These are phyloP conservation scores for Penicillium italicum DNA, from an alignment of 2,329 filamentous ascomycete species.

Conservation along the genomic window DNA sequence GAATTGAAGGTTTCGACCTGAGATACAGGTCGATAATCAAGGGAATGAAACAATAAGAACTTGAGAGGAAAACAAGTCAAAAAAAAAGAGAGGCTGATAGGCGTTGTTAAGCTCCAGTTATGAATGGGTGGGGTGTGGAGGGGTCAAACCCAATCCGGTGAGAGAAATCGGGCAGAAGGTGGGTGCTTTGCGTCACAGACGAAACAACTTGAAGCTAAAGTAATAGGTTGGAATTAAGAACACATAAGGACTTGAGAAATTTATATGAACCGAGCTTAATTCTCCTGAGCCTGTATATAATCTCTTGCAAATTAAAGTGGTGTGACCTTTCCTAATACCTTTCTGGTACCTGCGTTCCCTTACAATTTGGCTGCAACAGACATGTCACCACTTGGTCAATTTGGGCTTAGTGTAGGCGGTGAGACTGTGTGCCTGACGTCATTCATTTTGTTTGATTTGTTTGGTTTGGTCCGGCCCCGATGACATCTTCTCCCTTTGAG, in stretches of 20 bases:
- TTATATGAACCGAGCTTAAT: not conserved
- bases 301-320: not conserved
- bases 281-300: not conserved
- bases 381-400: constrained; percentile 5
- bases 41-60: constrained; percentile 5
- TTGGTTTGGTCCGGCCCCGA: not conserved
- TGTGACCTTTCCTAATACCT: not conserved
- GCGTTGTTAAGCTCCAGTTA: constrained; percentile 16
- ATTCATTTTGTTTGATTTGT: not conserved
- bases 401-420: constrained; percentile 13
- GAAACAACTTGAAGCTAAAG: constrained; percentile 3
- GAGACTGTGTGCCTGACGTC: constrained; percentile 1
- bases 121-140: constrained; percentile 18
- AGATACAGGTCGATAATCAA: constrained; percentile 10
- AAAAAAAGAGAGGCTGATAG: constrained; percentile 8
- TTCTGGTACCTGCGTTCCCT: constrained; percentile 4
- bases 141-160: constrained; percentile 35
- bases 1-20: constrained; percentile 12
- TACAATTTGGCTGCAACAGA: not conserved
- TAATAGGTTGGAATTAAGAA: constrained; percentile 10
- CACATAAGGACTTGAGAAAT: not conserved
- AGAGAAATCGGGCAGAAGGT: constrained; percentile 36
- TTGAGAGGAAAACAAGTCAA: constrained; percentile 1
- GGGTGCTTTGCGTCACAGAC: constrained; percentile 22
- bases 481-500: not conserved